Evolutionary conservation across 2,329 filamentous ascomycete genomes (phyloP).

Genomic region (Colletotrichum truncatum): DNA sequence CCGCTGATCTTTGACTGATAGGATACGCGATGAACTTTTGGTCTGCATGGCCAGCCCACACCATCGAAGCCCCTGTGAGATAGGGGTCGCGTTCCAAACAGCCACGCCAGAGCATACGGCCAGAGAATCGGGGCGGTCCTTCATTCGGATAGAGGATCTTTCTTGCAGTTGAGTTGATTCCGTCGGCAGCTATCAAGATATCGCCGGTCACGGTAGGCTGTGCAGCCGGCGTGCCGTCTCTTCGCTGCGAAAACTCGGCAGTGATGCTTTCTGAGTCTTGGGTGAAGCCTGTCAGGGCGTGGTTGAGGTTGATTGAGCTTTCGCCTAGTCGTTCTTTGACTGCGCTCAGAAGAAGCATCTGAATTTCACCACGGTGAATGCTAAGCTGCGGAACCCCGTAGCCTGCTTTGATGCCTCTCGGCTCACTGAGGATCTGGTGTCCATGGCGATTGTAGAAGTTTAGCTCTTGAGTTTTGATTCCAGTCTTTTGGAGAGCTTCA

Average conservation of each 20-base stretch:
- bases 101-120: slow-evolving; percentile 21
- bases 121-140: slow-evolving; percentile 14
- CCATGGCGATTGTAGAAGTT: slow-evolving; percentile 26
- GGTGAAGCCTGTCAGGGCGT: slow-evolving; percentile 11
- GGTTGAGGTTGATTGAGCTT: background rate
- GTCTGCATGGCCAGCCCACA: slow-evolving; percentile 22
- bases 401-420: background rate
- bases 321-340: slow-evolving; percentile 11
- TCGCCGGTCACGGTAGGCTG: slow-evolving; percentile 2
- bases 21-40: slow-evolving; percentile 26
- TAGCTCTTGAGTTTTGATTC: slow-evolving; percentile 14
- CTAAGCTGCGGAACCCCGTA: slow-evolving; percentile 10
- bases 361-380: slow-evolving; percentile 12
- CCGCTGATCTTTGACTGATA: slow-evolving; percentile 12
- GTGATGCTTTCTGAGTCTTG: background rate
- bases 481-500: slow-evolving; percentile 12
- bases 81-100: slow-evolving; percentile 15
- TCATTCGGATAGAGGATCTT: slow-evolving; percentile 7
- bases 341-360: slow-evolving; percentile 18
- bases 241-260: background rate
- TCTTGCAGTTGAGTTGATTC: slow-evolving; percentile 22
- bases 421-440: slow-evolving; percentile 9
- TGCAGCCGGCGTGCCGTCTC: slow-evolving; percentile 1
- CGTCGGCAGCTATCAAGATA: slow-evolving; percentile 19
- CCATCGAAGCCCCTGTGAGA: slow-evolving; percentile 18